These are phyloP conservation scores for Raphanus hybrid DNA, from an alignment of 441 rosid genomes.

Conservation along the genomic window DNA sequence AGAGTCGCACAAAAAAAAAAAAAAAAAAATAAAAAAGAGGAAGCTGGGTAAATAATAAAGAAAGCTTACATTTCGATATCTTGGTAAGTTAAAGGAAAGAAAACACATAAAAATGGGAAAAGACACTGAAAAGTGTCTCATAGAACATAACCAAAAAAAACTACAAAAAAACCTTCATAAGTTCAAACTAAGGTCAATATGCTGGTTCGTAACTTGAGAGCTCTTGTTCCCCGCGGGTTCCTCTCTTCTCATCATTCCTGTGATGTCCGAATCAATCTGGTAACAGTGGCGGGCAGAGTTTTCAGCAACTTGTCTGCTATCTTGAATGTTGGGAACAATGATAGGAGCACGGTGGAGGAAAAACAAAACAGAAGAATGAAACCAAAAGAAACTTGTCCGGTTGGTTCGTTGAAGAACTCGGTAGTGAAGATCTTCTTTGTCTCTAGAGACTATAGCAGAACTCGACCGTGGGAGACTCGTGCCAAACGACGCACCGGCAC, in stretches of 20 bases:
- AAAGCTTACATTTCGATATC: no score
- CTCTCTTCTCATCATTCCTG: background rate
- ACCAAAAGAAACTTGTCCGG: background rate
- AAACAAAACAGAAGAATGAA: background rate
- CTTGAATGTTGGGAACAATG: background rate
- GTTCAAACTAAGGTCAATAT: background rate
- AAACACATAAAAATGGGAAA: background rate
- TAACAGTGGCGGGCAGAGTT: background rate
- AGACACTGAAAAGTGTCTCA: background rate
- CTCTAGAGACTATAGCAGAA: conserved; percentile 2
- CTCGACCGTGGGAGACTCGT: conserved; percentile 2
- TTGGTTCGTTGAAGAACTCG: background rate
- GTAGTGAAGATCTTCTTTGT: background rate
- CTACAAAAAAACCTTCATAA: background rate
- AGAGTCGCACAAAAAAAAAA: no score
- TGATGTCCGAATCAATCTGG: background rate
- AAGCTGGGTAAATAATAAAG: no score
- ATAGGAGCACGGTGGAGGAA: background rate
- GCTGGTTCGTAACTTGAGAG: background rate
- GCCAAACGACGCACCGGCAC: background rate
- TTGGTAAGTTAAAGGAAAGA: background rate
- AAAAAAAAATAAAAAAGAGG: no score
- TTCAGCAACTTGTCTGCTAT: background rate
- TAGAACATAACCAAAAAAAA: background rate
- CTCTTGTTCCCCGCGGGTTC: background rate